Conservation (phyloP, 2,329 filamentous ascomycete genomes). For the Orbilia blumenaviensis region DNA sequence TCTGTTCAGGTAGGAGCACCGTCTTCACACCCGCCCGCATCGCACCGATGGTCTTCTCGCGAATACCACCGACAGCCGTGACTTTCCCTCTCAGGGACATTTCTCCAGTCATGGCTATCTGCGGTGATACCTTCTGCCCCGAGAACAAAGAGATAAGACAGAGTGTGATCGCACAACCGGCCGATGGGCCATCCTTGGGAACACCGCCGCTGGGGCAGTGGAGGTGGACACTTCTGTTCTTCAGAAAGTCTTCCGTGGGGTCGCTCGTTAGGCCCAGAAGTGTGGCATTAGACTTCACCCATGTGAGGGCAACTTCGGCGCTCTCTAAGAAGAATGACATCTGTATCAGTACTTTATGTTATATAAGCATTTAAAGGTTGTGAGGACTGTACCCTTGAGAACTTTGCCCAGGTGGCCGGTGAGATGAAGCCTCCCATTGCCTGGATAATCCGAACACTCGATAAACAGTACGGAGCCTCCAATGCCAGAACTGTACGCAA, state of each 20-base stretch:
- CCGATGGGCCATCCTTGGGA: conserved; percentile 76
- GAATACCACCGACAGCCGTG: conserved; percentile 91
- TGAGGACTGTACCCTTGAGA: conserved; percentile 69
- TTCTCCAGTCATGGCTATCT: conserved; percentile 91
- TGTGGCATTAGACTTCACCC: conserved; percentile 96
- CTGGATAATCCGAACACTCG: conserved; percentile 96
- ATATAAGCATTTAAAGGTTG: too few relatives aligned
- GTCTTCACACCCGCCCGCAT: conserved; percentile 93
- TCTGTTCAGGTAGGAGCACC: conserved; percentile 85
- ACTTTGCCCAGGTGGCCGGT: conserved; percentile 97
- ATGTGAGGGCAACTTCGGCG: conserved; percentile 93
- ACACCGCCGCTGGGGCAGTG: conserved; percentile 95
- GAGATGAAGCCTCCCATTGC: conserved; percentile 87
- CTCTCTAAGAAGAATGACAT: conserved; percentile 68
- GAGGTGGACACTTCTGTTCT: conserved; percentile 89
- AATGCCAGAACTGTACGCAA: conserved; percentile 84
- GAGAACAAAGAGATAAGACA: conserved; percentile 90
- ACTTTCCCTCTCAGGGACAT: conserved; percentile 80
- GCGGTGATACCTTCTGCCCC: conserved; percentile 84
- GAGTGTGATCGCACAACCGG: conserved; percentile 92
- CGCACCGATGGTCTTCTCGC: conserved; percentile 97
- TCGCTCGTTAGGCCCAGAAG: conserved; percentile 84
- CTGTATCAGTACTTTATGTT: conserved; percentile 9
- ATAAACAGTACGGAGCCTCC: conserved; percentile 92
- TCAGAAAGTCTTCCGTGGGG: conserved; percentile 91